These are phyloP conservation scores for Allodekkera sacchari DNA, from an alignment of 805 yeast species.

Conservation along the genomic window DNA sequence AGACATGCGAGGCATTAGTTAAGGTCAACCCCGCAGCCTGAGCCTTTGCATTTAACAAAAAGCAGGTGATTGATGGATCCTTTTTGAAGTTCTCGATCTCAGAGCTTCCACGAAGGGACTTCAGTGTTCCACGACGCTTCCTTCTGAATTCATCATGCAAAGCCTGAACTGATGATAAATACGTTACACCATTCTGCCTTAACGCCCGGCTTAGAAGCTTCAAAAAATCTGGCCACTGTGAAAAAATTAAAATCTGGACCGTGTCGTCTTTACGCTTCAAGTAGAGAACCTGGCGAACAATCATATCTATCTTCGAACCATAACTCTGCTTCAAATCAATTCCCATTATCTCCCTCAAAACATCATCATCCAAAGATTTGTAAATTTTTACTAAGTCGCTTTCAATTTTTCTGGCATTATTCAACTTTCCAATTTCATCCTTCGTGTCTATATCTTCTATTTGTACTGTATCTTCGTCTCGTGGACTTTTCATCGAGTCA, in stretches of 20 bases:
- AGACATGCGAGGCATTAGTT: slow-evolving; percentile 87
- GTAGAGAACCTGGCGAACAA: slow-evolving; percentile 63
- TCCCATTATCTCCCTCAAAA: slow-evolving; percentile 37
- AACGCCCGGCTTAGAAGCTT: slow-evolving; percentile 60
- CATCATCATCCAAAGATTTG: slow-evolving; percentile 33
- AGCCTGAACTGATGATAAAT: slow-evolving; percentile 42
- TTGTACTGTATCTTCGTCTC: background rate
- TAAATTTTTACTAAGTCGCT: slow-evolving; percentile 35
- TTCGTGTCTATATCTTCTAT: slow-evolving; percentile 7
- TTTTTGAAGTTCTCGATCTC: slow-evolving; percentile 55
- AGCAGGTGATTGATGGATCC: slow-evolving; percentile 63
- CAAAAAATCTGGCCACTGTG: slow-evolving; percentile 81
- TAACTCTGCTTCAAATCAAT: slow-evolving; percentile 40
- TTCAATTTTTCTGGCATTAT: slow-evolving; percentile 12
- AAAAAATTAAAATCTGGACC: slow-evolving; percentile 78
- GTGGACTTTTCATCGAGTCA: slow-evolving; percentile 14
- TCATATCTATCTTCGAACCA: slow-evolving; percentile 84
- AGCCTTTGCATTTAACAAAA: slow-evolving; percentile 74
- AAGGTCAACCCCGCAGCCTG: slow-evolving; percentile 89
- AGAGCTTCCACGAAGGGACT: slow-evolving; percentile 12
- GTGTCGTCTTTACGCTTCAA: slow-evolving; percentile 46
- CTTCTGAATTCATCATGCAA: slow-evolving; percentile 4
- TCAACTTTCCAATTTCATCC: slow-evolving; percentile 18
- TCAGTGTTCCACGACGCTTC: background rate
- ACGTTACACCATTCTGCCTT: slow-evolving; percentile 44